phyloP scores from a whole-genome alignment of 805 yeast genomes.

The Wickerhamiella australiensis region DNA sequence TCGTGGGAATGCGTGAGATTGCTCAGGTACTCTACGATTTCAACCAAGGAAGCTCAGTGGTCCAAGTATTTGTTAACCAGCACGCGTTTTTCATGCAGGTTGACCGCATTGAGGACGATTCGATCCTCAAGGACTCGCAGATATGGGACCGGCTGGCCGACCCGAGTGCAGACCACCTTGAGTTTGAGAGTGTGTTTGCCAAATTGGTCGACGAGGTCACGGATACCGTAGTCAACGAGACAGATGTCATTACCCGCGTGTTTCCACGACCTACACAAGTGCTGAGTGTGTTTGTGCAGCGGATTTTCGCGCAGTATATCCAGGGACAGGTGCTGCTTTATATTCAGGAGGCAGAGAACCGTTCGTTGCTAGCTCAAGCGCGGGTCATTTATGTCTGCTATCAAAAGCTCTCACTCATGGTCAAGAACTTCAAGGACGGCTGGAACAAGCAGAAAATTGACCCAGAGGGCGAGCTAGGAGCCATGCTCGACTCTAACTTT shows the following conservation, averaged over 20 bases:
- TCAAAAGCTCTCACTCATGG: conserved; percentile 44
- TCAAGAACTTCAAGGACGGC: conserved; percentile 47
- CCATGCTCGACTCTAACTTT: conserved; percentile 54
- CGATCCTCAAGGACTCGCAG: conserved; percentile 21
- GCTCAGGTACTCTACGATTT: conserved; percentile 65
- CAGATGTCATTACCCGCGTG: conserved; percentile 58
- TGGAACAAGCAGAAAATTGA: conserved; percentile 35
- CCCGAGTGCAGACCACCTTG: conserved; percentile 39
- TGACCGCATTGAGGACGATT: conserved; percentile 26
- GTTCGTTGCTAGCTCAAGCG: conserved; percentile 59
- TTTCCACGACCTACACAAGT: conserved; percentile 60
- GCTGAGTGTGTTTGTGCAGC: conserved; percentile 54
- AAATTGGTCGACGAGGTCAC: conserved; percentile 44
- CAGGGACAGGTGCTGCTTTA: conserved; percentile 39
- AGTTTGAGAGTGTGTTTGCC: conserved; percentile 43
- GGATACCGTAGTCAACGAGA: conserved; percentile 55
- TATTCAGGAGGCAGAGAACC: conserved; percentile 49
- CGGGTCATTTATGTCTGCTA: conserved; percentile 62
- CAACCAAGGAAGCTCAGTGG: conserved; percentile 75
- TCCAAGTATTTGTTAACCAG: conserved; percentile 69
- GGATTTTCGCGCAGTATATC: conserved; percentile 61
- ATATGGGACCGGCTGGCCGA: conserved; percentile 50
- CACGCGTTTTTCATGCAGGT: conserved; percentile 55
- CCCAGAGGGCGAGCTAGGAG: conserved; percentile 32
- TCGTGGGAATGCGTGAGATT: conserved; percentile 55